These are phyloP conservation scores for Solanum sitiens DNA, from an alignment of 257 asterid species.

Conservation along the genomic window DNA sequence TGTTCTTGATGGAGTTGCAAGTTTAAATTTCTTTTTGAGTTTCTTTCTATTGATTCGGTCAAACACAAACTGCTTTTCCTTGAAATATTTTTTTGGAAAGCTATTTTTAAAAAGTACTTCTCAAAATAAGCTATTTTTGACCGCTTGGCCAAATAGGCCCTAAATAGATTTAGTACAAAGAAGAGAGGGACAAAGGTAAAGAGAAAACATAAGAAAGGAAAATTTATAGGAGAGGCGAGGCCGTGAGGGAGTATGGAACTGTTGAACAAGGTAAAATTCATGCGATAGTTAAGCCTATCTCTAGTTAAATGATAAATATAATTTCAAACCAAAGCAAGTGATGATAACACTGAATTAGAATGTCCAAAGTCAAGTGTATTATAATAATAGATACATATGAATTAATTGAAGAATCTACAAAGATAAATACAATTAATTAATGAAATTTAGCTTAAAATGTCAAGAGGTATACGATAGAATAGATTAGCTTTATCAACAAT, in stretches of 20 bases:
- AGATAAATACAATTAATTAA: not conserved
- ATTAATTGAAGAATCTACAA: not conserved
- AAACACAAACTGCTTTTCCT: not conserved
- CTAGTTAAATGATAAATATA: not conserved
- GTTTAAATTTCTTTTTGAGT: not conserved
- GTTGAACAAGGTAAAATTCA: not conserved
- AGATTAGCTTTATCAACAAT: not conserved
- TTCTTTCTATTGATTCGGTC: not conserved
- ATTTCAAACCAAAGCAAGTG: not conserved
- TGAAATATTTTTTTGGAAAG: not conserved
- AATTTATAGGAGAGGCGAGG: not conserved
- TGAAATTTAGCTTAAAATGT: not conserved
- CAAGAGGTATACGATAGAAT: not conserved
- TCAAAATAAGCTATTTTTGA: not conserved
- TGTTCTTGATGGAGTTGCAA: not conserved
- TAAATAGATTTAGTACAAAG: not conserved
- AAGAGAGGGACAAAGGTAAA: not conserved
- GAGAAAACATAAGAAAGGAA: not conserved
- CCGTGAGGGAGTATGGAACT: not conserved
- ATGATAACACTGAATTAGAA: not conserved
- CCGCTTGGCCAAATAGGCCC: not conserved
- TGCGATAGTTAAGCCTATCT: not conserved
- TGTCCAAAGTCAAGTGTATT: too few relatives aligned
- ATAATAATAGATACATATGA: not conserved
- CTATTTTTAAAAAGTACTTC: not conserved